These are phyloP conservation scores for Exophiala phaeomuriformis DNA, from an alignment of 2,329 filamentous ascomycete species.

Conservation along the genomic window DNA sequence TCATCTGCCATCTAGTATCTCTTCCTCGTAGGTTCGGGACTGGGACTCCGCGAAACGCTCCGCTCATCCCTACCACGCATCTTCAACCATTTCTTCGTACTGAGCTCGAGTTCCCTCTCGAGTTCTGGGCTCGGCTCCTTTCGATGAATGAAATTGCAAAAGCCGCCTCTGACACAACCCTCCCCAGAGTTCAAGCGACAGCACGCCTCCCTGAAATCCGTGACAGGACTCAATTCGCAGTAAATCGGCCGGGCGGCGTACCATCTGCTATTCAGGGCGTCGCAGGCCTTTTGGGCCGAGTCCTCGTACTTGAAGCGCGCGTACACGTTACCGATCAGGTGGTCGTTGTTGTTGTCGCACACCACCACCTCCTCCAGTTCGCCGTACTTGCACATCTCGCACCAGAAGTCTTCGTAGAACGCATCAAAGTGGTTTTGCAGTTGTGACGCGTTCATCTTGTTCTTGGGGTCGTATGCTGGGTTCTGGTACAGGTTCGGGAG, in stretches of 20 bases:
- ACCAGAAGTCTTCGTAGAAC: slow-evolving; percentile 99
- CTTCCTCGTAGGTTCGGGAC: slow-evolving; percentile 72
- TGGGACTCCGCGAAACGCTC: slow-evolving; percentile 74
- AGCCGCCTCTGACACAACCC: slow-evolving; percentile 89
- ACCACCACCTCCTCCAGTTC: slow-evolving; percentile 97
- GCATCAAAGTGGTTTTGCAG: slow-evolving; percentile 99
- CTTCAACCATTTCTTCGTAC: slow-evolving; percentile 95
- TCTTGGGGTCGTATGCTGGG: slow-evolving; percentile 91
- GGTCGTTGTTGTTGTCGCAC: slow-evolving; percentile 99
- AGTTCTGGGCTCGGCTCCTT: slow-evolving; percentile 89
- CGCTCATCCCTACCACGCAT: slow-evolving; percentile 73
- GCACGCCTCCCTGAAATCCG: slow-evolving; percentile 95
- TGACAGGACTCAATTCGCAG: slow-evolving; percentile 93
- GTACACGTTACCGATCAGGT: slow-evolving; percentile 98
- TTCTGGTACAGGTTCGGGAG: slow-evolving; percentile 99
- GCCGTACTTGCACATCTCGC: slow-evolving; percentile 98
- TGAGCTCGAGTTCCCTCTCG: slow-evolving; percentile 76
- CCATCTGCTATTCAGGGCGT: slow-evolving; percentile 89
- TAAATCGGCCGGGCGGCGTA: slow-evolving; percentile 96
- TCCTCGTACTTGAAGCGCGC: slow-evolving; percentile 99
- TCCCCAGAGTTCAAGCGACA: slow-evolving; percentile 91
- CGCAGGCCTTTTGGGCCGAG: slow-evolving; percentile 84
- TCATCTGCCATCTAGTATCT: slow-evolving; percentile 50
- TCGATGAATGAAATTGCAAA: slow-evolving; percentile 98
- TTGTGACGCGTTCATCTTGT: slow-evolving; percentile 91